phyloP scores from a whole-genome alignment of 176 grass and related monocot species.

The Urochloa ruziziensis region DNA sequence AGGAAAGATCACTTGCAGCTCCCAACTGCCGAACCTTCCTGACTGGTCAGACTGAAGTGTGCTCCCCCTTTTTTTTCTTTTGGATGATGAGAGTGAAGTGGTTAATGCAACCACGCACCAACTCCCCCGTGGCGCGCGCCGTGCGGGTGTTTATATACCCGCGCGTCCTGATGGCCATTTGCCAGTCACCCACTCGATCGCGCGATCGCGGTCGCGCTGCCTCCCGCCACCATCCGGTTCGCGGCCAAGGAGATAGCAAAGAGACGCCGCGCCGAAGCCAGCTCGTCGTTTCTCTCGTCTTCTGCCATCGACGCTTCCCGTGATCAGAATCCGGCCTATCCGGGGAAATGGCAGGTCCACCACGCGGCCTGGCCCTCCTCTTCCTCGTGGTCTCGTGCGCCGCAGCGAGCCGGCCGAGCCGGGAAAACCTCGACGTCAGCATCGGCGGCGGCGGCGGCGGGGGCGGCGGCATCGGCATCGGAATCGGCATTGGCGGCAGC shows the following conservation, averaged over 20 bases:
- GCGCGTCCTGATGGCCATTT: neutral
- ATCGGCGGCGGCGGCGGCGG: conserved; percentile 21
- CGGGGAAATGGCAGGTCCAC: conserved; percentile 21
- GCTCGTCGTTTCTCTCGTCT: neutral
- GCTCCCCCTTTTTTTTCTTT: no score
- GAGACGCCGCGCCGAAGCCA: neutral
- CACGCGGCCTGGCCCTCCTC: conserved; percentile 27
- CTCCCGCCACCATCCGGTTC: neutral
- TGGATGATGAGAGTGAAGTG: neutral
- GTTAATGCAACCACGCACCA: neutral
- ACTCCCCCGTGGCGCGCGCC: neutral
- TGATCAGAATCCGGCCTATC: neutral
- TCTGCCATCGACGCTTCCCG: neutral
- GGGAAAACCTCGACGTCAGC: conserved; percentile 23
- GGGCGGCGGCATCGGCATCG: conserved; percentile 35
- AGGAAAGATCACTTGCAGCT: neutral
- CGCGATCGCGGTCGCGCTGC: neutral
- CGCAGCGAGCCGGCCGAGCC: neutral
- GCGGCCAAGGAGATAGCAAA: neutral
- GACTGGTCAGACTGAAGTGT: neutral
- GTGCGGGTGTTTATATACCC: conserved; percentile 21
- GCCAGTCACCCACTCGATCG: neutral
- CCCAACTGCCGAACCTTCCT: conserved; percentile 4
- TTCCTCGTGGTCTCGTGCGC: conserved; percentile 23
- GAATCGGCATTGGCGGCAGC: neutral